Evolutionary conservation across 2,329 filamentous ascomycete species (phyloP).

Genomic region (Fusarium odoratissimum): DNA sequence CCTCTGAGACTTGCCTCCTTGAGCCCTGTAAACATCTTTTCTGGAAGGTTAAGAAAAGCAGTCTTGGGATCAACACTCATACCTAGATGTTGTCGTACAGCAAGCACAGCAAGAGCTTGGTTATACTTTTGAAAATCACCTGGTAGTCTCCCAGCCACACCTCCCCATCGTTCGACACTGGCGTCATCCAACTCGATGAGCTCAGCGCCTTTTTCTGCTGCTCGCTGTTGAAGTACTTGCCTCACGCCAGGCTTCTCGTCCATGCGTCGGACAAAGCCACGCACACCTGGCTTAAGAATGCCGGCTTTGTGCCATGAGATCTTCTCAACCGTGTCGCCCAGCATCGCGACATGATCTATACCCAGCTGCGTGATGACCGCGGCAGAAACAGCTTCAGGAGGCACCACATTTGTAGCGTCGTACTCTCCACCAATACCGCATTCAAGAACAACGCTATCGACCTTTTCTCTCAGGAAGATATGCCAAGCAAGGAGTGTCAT

Average conservation of each 20-base stretch:
- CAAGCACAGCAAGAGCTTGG: constrained; percentile 66
- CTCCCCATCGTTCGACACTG: constrained; percentile 56
- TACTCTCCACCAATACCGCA: constrained; percentile 95
- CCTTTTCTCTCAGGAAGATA: constrained; percentile 79
- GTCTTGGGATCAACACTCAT: constrained; percentile 37
- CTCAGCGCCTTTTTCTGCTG: constrained; percentile 63
- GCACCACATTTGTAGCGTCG: constrained; percentile 89
- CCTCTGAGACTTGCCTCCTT: constrained; percentile 76
- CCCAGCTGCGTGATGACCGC: constrained; percentile 83
- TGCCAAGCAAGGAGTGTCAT: constrained; percentile 90
- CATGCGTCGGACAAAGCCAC: constrained; percentile 50
- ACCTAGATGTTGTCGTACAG: constrained; percentile 69
- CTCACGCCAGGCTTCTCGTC: constrained; percentile 52
- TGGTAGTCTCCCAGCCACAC: constrained; percentile 55
- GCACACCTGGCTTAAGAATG: constrained; percentile 76
- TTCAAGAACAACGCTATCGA: constrained; percentile 85
- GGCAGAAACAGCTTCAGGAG: constrained; percentile 70
- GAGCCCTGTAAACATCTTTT: constrained; percentile 71
- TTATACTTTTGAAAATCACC: constrained; percentile 69
- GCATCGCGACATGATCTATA: constrained; percentile 84
- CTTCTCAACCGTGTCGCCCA: constrained; percentile 81
- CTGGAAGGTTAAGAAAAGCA: constrained; percentile 42
- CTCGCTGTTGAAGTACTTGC: constrained; percentile 69
- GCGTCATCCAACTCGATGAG: constrained; percentile 57
- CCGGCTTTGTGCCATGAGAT: constrained; percentile 95